Base-by-base conservation (phyloP, 306 rosid species). In the Begonia loranthoides region DNA sequence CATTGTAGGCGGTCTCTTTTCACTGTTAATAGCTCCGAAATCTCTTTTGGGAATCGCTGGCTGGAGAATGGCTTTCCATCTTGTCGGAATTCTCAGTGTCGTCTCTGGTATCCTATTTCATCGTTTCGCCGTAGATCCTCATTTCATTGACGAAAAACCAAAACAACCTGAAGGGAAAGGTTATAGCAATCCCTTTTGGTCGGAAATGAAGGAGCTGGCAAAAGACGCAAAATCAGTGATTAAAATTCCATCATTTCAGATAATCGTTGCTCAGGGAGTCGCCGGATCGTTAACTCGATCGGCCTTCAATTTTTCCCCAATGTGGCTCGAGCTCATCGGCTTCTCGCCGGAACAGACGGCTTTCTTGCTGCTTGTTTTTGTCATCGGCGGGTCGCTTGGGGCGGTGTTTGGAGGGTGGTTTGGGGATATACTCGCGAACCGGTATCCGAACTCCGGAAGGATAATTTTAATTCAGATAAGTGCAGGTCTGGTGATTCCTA, bases 271-370 rank as follows among this genome's bases (percentile, higher is more conserved):
- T 56, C 97, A 84, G 56, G 97, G 97, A 33, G 85, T 88, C 34
- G 76, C 83, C 19, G 97, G 97, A 15, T 74, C 97, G 13, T 88
- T 88, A 52, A 94, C 97, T 0, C 73, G 95, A 93, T 76, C 86
- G 1, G 88, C 83, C 6, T 72, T 84, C 72, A 68, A 86, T 9
- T 88, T 88, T 57, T 79, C 93, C 47, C 67, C 89, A 1, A 77
- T 84, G 73, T 84, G 97, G 96, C 69, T 88, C 19, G 96, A 88
- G 43, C 88, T 88, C 10, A 73, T 75, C 9, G 93, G 95, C n/a
- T 88, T 84, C 59, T 88, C 95, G 9, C 95, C 84, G 13, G 65
- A 70, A n/a, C 67, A 68, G 55, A 77, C 93, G 1, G 88, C 87
- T 15, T 57, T 72, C 16, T 78, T 88, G 14, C 81, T 87, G 93